These are phyloP conservation scores for Rasamsonia emersonii DNA, from an alignment of 2,329 filamentous ascomycete genomes.

Conservation along the genomic window DNA sequence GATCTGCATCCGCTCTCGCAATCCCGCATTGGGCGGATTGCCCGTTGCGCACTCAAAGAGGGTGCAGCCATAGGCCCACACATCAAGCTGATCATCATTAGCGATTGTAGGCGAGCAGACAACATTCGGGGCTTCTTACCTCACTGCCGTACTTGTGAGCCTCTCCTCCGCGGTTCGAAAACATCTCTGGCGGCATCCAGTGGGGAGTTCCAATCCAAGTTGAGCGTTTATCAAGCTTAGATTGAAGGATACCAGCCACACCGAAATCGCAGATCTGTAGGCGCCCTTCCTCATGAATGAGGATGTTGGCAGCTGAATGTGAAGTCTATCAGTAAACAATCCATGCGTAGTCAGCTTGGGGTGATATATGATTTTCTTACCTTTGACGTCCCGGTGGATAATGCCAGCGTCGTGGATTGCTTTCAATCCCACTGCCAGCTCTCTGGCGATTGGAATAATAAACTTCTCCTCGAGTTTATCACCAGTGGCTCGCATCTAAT, in stretches of 20 bases:
- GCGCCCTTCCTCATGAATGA: constrained; percentile 55
- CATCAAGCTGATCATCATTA: constrained; percentile 33
- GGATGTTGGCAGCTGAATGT: constrained; percentile 48
- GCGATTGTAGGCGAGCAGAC: neutral
- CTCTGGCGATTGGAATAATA: constrained; percentile 56
- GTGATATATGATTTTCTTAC: constrained; percentile 24
- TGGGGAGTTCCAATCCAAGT: constrained; percentile 59
- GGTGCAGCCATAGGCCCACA: constrained; percentile 45
- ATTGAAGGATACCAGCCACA: constrained; percentile 55
- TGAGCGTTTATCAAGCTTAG: constrained; percentile 50
- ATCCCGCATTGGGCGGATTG: constrained; percentile 39
- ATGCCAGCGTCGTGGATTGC: constrained; percentile 58
- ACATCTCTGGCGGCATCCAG: constrained; percentile 59
- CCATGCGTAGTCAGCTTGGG: constrained; percentile 1
- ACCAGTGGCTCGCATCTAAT: constrained; percentile 40
- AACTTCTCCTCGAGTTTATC: constrained; percentile 50
- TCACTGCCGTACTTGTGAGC: constrained; percentile 41
- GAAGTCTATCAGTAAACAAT: neutral
- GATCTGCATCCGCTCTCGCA: constrained; percentile 40
- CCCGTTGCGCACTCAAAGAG: constrained; percentile 43
- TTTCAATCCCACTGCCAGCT: constrained; percentile 53
- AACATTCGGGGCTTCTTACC: constrained; percentile 18
- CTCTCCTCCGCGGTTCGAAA: constrained; percentile 25
- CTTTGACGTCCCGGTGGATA: constrained; percentile 58
- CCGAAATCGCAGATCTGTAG: constrained; percentile 60